Evolutionary conservation across 768 basidiomycete genomes (phyloP).

Genomic region (Suillus subluteus): DNA sequence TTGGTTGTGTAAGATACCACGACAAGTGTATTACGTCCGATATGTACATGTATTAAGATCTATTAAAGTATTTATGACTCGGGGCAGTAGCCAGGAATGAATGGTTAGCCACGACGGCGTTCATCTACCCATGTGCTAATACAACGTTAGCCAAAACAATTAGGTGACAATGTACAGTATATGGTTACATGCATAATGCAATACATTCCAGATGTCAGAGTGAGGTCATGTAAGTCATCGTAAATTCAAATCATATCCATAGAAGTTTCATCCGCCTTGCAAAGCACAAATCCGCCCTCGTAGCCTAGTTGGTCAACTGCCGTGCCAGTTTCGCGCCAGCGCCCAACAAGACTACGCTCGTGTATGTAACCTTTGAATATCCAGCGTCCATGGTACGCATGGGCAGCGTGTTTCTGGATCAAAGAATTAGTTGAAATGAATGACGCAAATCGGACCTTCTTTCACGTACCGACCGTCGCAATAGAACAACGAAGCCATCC

Average conservation of each 20-base stretch:
- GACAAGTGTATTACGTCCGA: not conserved
- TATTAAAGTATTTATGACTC: not conserved
- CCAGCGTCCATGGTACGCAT: slow-evolving; percentile 44
- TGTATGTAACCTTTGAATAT: slow-evolving; percentile 58
- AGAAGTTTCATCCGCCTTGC: slow-evolving; percentile 33
- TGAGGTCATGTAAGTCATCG: not conserved
- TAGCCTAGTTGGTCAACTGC: slow-evolving; percentile 43
- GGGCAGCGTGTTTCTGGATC: slow-evolving; percentile 38
- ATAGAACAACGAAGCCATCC: slow-evolving; percentile 53
- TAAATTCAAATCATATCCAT: not conserved
- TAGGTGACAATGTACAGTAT: slow-evolving; percentile 19
- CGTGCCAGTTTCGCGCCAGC: slow-evolving; percentile 56
- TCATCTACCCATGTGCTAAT: slow-evolving; percentile 1
- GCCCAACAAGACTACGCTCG: slow-evolving; percentile 51
- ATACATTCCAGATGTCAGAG: slow-evolving; percentile 8
- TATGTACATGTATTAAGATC: slow-evolving; percentile 12
- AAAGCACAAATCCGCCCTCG: slow-evolving; percentile 53
- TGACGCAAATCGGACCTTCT: not conserved
- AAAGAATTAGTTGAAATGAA: slow-evolving; percentile 15
- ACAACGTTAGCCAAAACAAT: not conserved
- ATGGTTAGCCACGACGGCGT: slow-evolving; percentile 2
- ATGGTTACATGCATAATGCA: slow-evolving; percentile 18
- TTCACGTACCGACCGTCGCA: slow-evolving; percentile 47
- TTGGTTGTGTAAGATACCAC: not conserved
- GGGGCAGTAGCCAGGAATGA: not conserved